Conservation (phyloP, 352 stramenopile genomes). For the Hyaloperonospora arabidopsidis region DNA sequence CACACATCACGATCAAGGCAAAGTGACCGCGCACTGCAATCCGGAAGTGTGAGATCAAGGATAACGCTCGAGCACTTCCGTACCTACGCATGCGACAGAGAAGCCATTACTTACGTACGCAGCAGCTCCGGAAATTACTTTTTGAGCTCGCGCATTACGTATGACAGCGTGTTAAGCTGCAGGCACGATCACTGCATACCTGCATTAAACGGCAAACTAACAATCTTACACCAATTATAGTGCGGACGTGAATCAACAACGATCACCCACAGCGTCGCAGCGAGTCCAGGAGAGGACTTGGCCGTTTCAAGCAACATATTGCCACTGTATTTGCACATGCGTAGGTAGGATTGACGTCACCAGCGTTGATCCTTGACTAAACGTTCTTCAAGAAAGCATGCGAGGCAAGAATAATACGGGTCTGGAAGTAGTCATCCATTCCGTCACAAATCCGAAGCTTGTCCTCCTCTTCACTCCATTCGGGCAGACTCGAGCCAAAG, state of each 20-base stretch:
- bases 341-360: conserved; percentile 94
- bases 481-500: conserved; percentile 80
- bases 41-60: no score
- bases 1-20: no score
- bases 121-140: conserved; percentile 91
- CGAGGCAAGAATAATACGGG: conserved; percentile 89
- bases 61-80: no score
- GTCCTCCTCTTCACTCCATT: conserved; percentile 80
- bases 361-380: conserved; percentile 79
- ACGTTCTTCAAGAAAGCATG: conserved; percentile 85
- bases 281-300: conserved; percentile 24
- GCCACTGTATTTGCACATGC: conserved; percentile 89
- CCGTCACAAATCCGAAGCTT: conserved; percentile 82
- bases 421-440: conserved; percentile 91
- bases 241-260: conserved; percentile 90
- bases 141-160: conserved; percentile 94
- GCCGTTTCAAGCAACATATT: conserved; percentile 62
- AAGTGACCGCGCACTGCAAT: no score
- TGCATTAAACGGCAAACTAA: conserved; percentile 52
- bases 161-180: conserved; percentile 91
- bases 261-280: conserved; percentile 81
- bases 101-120: conserved; percentile 95
- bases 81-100: conserved; percentile 86
- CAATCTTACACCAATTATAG: conserved; percentile 73
- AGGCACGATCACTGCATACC: conserved; percentile 90